Percentiles rank a stretch among this genome's conserved stretches.
phyloP scores from a whole-genome alignment of 176 grass and related monocot species.

The barley (Hordeum vulgare) region DNA sequence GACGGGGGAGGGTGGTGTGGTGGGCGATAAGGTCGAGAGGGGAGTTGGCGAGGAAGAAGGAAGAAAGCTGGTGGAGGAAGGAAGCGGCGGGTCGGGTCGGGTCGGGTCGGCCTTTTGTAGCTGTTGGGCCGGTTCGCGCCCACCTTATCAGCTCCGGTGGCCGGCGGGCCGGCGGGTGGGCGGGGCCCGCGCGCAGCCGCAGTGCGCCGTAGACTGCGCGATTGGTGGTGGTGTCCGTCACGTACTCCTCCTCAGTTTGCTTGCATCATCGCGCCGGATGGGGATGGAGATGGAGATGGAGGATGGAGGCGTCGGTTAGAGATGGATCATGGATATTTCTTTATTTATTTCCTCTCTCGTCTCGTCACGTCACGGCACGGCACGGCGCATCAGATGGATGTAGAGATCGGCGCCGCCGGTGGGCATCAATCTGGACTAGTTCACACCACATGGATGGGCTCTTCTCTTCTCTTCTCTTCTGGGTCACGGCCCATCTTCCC shows the following conservation, averaged over 20 bases:
- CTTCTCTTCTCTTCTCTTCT: no score
- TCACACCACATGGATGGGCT: no score
- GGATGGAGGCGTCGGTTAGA: neutral
- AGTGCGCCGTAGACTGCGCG: no score
- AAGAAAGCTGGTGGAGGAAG: neutral
- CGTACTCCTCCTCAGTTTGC: neutral
- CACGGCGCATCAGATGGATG: no score
- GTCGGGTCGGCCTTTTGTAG: neutral
- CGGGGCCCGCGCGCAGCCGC: neutral
- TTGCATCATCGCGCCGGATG: neutral
- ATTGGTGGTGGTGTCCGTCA: neutral
- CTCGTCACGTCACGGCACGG: no score
- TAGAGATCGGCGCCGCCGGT: no score
- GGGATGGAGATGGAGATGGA: neutral
- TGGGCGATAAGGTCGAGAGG: conserved; percentile 14
- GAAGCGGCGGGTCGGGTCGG: neutral
- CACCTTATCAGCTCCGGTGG: no score
- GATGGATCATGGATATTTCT: no score
- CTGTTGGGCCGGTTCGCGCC: no score
- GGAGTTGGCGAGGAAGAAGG: neutral
- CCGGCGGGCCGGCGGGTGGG: neutral
- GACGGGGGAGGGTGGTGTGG: neutral
- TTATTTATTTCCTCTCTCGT: no score
- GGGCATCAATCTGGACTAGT: no score
- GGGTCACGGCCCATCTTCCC: no score